These are phyloP conservation scores for Saccharomyces jurei DNA, from an alignment of 805 yeast genomes.

Conservation along the genomic window DNA sequence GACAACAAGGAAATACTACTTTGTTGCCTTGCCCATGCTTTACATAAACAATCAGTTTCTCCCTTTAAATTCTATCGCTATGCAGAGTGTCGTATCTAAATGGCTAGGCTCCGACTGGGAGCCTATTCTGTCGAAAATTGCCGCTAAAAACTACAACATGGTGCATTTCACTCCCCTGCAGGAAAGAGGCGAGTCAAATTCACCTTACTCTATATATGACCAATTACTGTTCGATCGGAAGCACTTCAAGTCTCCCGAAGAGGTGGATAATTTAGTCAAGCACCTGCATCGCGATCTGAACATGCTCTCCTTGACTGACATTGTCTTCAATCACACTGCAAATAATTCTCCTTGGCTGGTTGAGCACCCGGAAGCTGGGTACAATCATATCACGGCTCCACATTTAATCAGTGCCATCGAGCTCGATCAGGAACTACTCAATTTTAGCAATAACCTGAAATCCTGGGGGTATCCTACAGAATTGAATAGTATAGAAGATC, in stretches of 20 bases:
- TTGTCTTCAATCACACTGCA: conserved; percentile 93
- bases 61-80: conserved; percentile 68
- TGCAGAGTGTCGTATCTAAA: conserved; percentile 83
- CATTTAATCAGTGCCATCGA: conserved; percentile 80
- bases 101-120: conserved; percentile 87
- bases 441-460: conserved; percentile 53
- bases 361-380: conserved; percentile 86
- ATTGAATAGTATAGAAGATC: conserved; percentile 44
- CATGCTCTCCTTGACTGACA: conserved; percentile 76
- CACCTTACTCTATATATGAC: conserved; percentile 88
- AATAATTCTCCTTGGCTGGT: conserved; percentile 79
- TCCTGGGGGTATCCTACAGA: conserved; percentile 55
- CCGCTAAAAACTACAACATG: conserved; percentile 85
- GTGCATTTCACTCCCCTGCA: conserved; percentile 93
- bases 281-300: conserved; percentile 46
- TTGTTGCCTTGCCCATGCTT: conserved; percentile 75
- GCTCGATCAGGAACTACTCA: conserved; percentile 59
- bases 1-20: conserved; percentile 56
- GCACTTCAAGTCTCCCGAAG: conserved; percentile 47
- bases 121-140: conserved; percentile 48
- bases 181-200: conserved; percentile 78
- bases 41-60: conserved; percentile 46
- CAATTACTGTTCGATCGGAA: conserved; percentile 70
- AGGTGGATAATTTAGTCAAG: conserved; percentile 46
- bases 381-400: conserved; percentile 80